Evolutionary conservation across 345 rosid genomes (phyloP).

Genomic region (Populus nigra): DNA sequence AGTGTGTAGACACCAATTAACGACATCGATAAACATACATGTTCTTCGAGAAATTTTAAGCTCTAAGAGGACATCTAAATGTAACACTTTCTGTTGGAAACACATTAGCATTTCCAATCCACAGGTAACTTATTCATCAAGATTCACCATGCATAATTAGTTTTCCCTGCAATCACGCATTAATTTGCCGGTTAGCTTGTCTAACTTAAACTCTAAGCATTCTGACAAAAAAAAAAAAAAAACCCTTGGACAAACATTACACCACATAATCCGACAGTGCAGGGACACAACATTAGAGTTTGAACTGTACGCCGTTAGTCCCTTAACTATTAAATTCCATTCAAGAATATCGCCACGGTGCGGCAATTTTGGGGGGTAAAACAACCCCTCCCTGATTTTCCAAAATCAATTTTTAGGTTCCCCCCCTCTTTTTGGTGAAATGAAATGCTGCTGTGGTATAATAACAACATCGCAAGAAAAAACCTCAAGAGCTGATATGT

Average conservation of each 20-base stretch:
- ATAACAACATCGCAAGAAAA: not conserved
- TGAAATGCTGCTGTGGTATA: not conserved
- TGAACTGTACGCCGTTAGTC: not conserved
- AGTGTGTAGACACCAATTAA: not conserved
- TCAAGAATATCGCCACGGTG: not conserved
- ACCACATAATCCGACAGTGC: not conserved
- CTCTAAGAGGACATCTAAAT: too few species aligned
- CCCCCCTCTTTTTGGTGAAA: not conserved
- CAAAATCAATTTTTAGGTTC: not conserved
- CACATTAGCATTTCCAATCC: not conserved
- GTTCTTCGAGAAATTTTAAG: too few species aligned
- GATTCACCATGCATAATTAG: not conserved
- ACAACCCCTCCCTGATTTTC: not conserved
- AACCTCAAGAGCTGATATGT: not conserved
- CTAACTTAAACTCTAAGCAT: not conserved
- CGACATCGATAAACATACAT: not conserved
- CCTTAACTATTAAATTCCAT: not conserved
- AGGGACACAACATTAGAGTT: not conserved
- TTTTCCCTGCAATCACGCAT: not conserved
- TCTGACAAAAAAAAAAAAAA: too few species aligned
- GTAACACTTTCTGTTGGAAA: too few species aligned
- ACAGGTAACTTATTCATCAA: not conserved
- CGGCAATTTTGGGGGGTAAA: too few species aligned
- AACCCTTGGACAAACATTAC: not conserved
- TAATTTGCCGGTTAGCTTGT: not conserved